Evolutionary conservation across 371 early-diverging fungal species (phyloP).

Genomic region (Mucor ambiguus): DNA sequence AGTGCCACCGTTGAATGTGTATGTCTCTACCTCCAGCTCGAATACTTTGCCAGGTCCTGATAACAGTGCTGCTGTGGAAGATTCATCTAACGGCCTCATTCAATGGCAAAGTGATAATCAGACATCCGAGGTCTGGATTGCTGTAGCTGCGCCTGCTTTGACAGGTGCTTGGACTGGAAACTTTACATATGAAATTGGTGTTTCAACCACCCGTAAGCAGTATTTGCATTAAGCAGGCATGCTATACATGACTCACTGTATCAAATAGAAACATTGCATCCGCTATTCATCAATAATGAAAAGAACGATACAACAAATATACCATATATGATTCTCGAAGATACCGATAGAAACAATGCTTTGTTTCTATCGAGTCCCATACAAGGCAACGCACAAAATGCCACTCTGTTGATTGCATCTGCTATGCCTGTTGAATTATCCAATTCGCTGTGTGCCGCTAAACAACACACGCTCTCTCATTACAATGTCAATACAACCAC

Average conservation of each 20-base stretch:
- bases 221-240: background rate
- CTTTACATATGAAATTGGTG: slow-evolving; percentile 60
- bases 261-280: slow-evolving; percentile 34
- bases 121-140: slow-evolving; percentile 39
- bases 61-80: slow-evolving; percentile 33
- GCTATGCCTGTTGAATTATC: slow-evolving; percentile 40
- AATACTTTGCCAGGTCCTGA: slow-evolving; percentile 54
- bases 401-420: slow-evolving; percentile 43
- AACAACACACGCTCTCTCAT: slow-evolving; percentile 31
- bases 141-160: slow-evolving; percentile 45
- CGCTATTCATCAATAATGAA: slow-evolving; percentile 19
- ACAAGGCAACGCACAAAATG: slow-evolving; percentile 32
- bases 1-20: slow-evolving; percentile 45
- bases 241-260: background rate
- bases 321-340: slow-evolving; percentile 53
- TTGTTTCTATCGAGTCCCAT: slow-evolving; percentile 51
- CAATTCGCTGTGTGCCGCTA: slow-evolving; percentile 54
- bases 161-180: slow-evolving; percentile 46
- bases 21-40: slow-evolving; percentile 41
- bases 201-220: slow-evolving; percentile 53
- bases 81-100: slow-evolving; percentile 33
- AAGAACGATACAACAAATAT: slow-evolving; percentile 16
- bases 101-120: slow-evolving; percentile 36
- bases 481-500: slow-evolving; percentile 38
- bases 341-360: slow-evolving; percentile 57